Evolutionary conservation across 2,329 filamentous ascomycete genomes (phyloP).

Genomic region (Penicillium sp.): DNA sequence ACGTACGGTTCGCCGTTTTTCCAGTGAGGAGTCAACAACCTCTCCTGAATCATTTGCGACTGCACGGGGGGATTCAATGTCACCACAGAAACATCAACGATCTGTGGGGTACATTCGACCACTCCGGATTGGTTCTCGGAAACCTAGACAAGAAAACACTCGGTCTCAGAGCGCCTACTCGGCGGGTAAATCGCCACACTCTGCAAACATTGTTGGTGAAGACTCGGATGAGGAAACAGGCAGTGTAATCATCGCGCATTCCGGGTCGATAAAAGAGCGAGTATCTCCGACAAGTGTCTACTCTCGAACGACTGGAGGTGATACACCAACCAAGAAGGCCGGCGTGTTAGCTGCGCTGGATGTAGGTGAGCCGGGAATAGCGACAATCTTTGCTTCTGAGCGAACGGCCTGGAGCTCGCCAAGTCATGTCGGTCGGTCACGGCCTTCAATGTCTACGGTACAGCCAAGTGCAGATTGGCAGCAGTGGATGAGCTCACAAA

Average conservation of each 20-base stretch:
- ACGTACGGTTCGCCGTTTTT: slow-evolving; percentile 32
- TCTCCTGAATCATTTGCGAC: slow-evolving; percentile 34
- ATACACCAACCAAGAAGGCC: slow-evolving; percentile 22
- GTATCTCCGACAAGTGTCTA: slow-evolving; percentile 43
- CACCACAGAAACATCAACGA: slow-evolving; percentile 19
- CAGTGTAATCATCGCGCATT: slow-evolving; percentile 19
- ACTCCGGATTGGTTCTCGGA: slow-evolving; percentile 1
- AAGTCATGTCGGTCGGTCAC: slow-evolving; percentile 13
- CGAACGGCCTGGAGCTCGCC: slow-evolving; percentile 34
- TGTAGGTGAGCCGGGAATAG: slow-evolving; percentile 34
- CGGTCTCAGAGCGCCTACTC: not conserved
- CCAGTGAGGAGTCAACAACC: slow-evolving; percentile 32
- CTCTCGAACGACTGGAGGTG: slow-evolving; percentile 42
- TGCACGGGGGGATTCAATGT: slow-evolving; percentile 22
- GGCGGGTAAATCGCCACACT: not conserved
- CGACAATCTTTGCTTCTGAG: slow-evolving; percentile 37
- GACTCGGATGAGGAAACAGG: slow-evolving; percentile 20
- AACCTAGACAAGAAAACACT: not conserved
- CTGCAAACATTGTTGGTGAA: slow-evolving; percentile 3
- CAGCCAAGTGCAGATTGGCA: slow-evolving; percentile 38
- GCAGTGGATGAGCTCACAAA: slow-evolving; percentile 39
- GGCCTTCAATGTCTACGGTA: not conserved
- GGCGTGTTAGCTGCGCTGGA: not conserved
- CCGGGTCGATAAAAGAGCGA: slow-evolving; percentile 8
- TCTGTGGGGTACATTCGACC: not conserved